Conservation (phyloP, 108 stramenopile species). For the Bacterosira constricta region DNA sequence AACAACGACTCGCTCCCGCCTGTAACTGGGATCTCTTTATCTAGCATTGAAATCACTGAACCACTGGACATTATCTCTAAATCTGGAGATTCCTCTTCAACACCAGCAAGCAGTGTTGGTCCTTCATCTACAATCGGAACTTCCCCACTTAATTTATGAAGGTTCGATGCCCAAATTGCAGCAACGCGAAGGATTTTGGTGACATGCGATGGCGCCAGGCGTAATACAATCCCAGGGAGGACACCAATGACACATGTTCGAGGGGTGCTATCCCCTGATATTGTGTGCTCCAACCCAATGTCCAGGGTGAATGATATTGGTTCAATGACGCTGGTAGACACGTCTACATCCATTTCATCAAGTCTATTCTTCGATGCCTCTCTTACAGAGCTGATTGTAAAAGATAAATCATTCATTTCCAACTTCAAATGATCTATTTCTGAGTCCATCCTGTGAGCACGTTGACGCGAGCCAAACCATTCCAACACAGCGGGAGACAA, state of each 20-base stretch:
- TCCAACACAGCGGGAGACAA: conserved; percentile 49
- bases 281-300: conserved; percentile 65
- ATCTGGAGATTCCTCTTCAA: conserved; percentile 38
- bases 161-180: conserved; percentile 58
- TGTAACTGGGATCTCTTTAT: not conserved
- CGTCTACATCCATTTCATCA: conserved; percentile 53
- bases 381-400: conserved; percentile 41
- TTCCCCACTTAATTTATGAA: conserved; percentile 29
- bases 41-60: conserved; percentile 48
- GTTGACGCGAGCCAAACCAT: conserved; percentile 60
- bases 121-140: not conserved
- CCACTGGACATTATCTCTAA: conserved; percentile 43
- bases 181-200: conserved; percentile 60
- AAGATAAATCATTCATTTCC: conserved; percentile 53
- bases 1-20: not conserved
- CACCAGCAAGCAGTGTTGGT: conserved; percentile 7
- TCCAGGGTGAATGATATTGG: conserved; percentile 66
- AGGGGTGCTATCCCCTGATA: conserved; percentile 48
- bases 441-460: conserved; percentile 33
- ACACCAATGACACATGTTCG: conserved; percentile 75
- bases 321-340: conserved; percentile 69
- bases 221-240: conserved; percentile 63
- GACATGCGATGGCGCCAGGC: conserved; percentile 61
- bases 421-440: conserved; percentile 55
- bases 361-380: conserved; percentile 33